These are phyloP conservation scores for Pelargonium nanum DNA, from an alignment of 345 rosid genomes.

Conservation along the genomic window DNA sequence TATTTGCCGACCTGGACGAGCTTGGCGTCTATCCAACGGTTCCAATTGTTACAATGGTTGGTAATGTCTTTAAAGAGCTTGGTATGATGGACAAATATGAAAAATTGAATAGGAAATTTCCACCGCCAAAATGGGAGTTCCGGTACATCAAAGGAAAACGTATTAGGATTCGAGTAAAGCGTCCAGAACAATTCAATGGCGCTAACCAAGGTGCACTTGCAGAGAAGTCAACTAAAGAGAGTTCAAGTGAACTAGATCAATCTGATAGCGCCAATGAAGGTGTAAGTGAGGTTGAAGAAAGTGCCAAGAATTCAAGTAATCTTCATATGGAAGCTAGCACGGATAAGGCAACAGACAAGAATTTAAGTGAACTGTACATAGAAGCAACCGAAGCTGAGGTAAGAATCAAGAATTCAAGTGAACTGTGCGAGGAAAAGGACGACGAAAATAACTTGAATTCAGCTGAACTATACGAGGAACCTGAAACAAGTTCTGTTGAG, in stretches of 20 bases:
- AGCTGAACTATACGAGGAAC: too few species aligned
- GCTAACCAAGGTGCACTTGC: conserved; percentile 12
- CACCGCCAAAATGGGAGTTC: conserved; percentile 71
- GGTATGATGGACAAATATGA: conserved; percentile 65
- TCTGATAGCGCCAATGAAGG: too few species aligned
- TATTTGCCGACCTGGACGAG: conserved; percentile 99
- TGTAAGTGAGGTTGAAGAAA: background rate
- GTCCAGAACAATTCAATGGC: conserved; percentile 21
- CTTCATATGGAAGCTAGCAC: too few species aligned
- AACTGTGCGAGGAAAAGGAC: too few species aligned
- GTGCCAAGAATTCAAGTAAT: background rate
- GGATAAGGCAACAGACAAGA: too few species aligned
- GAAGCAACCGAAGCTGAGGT: background rate
- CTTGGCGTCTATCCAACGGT: conserved; percentile 60
- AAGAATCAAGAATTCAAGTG: too few species aligned
- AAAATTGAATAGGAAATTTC: conserved; percentile 61
- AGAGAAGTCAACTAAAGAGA: conserved; percentile 7
- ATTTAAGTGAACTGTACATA: background rate
- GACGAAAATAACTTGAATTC: too few species aligned
- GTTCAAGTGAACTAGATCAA: too few species aligned
- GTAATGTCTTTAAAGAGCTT: conserved; percentile 48
- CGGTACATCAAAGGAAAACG: conserved; percentile 79
- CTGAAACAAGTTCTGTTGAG: too few species aligned
- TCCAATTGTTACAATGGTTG: conserved; percentile 65
- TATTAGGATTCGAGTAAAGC: conserved; percentile 48